phyloP scores from a whole-genome alignment of 768 basidiomycete species.

The Termitomyces sp. region DNA sequence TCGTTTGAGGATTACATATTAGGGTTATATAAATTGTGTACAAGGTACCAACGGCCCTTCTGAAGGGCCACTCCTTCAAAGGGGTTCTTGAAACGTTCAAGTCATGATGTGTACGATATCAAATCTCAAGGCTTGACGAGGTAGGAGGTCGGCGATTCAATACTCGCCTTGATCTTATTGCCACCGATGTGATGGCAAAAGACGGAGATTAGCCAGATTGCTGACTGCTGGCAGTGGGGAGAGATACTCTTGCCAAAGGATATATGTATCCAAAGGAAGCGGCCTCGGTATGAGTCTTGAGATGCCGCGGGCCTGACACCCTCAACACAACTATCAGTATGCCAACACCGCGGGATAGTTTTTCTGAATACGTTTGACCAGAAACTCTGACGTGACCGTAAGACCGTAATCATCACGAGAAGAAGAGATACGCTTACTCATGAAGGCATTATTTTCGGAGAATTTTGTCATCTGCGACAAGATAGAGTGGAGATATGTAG shows the following conservation, averaged over 20 bases:
- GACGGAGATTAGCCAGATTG: not conserved
- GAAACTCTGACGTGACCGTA: slow-evolving; percentile 4
- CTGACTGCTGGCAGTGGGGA: not conserved
- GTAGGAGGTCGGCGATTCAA: not conserved
- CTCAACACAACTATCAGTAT: slow-evolving; percentile 4
- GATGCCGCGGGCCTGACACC: not conserved
- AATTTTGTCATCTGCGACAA: slow-evolving; percentile 15
- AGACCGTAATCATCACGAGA: not conserved
- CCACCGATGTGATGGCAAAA: not conserved
- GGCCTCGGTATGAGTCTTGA: too few species aligned
- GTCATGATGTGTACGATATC: not conserved
- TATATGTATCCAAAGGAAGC: not conserved
- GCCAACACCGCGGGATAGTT: slow-evolving; percentile 8
- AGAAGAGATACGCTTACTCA: slow-evolving; percentile 10
- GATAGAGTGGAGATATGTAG: slow-evolving; percentile 10
- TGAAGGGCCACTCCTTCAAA: not conserved
- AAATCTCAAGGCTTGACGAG: not conserved
- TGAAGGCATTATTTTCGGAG: slow-evolving; percentile 12
- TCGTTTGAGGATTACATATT: too few species aligned
- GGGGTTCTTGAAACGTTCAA: not conserved
- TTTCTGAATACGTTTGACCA: slow-evolving; percentile 13
- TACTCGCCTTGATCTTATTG: not conserved
- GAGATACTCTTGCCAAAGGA: not conserved
- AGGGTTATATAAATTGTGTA: too few species aligned
- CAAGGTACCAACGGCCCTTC: not conserved